Conservation (phyloP, 2,329 filamentous ascomycete species). For the Penicillium crustosum region DNA sequence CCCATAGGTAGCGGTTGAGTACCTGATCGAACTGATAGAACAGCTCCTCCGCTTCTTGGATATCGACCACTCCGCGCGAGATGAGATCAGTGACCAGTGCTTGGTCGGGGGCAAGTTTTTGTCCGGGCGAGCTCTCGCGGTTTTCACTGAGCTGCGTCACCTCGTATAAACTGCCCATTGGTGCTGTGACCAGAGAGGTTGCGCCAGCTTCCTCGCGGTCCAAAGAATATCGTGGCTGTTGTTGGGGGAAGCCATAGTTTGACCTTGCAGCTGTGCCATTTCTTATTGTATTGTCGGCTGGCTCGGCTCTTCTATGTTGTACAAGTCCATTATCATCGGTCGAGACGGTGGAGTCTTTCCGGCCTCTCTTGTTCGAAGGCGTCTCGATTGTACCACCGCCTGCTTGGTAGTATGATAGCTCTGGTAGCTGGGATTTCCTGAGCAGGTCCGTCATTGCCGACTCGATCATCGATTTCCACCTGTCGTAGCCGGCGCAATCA, state of each 20-base stretch:
- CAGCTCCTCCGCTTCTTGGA: constrained; percentile 45
- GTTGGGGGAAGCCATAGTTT: constrained; percentile 26
- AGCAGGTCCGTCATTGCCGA: constrained; percentile 41
- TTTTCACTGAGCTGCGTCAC: constrained; percentile 47
- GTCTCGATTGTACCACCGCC: constrained; percentile 31
- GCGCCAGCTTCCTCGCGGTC: constrained; percentile 39
- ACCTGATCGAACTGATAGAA: constrained; percentile 44
- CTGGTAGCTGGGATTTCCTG: constrained; percentile 38
- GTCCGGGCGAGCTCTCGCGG: constrained; percentile 34
- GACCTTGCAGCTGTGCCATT: constrained; percentile 21
- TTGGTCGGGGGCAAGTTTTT: constrained; percentile 35
- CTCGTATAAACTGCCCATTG: constrained; percentile 52
- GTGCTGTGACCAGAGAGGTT: constrained; percentile 42
- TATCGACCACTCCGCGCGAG: constrained; percentile 49
- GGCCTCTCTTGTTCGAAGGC: constrained; percentile 31
- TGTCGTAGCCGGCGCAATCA: constrained; percentile 19
- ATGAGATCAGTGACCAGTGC: constrained; percentile 51
- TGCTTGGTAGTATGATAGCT: constrained; percentile 41
- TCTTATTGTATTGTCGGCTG: constrained; percentile 14
- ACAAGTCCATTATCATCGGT: constrained; percentile 29
- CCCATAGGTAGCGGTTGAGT: constrained; percentile 43
- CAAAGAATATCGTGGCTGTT: constrained; percentile 35
- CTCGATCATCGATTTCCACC: constrained; percentile 43
- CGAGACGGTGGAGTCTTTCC: constrained; percentile 37
- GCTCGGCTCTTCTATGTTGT: constrained; percentile 20